These are phyloP conservation scores for Furcasterigmium sp. DNA, from an alignment of 2,329 filamentous ascomycete genomes.

Conservation along the genomic window DNA sequence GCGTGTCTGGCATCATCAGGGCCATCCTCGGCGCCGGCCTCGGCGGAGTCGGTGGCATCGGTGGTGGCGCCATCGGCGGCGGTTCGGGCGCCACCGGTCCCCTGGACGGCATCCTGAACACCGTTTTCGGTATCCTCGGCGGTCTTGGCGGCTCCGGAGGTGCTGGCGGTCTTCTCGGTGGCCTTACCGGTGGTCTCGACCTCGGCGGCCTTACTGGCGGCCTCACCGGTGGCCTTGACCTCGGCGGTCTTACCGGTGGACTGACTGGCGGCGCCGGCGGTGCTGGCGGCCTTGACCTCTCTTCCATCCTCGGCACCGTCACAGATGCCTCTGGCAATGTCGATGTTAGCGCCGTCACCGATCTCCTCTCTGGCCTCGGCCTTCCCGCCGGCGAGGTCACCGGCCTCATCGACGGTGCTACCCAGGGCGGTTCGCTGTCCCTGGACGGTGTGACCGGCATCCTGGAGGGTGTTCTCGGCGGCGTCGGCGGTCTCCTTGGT, in stretches of 20 bases:
- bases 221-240: conserved; percentile 48
- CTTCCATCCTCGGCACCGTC: neutral
- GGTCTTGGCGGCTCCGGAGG: conserved; percentile 2
- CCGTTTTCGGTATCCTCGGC: neutral
- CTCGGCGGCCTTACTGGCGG: conserved; percentile 27
- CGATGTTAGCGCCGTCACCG: neutral
- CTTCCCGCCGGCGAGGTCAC: neutral
- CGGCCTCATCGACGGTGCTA: neutral
- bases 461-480: conserved; percentile 1
- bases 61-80: neutral
- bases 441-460: neutral
- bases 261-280: conserved; percentile 2
- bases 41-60: neutral
- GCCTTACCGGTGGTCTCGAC: neutral
- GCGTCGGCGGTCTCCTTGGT: too few species aligned
- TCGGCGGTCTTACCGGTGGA: conserved; percentile 37
- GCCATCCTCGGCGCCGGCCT: neutral
- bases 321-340: conserved; percentile 10
- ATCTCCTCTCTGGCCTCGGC: neutral
- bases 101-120: neutral
- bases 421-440: too few species aligned
- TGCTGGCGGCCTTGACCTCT: neutral
- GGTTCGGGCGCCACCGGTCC: neutral
- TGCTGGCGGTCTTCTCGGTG: neutral
- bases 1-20: neutral